Conservation (phyloP, 2,329 filamentous ascomycete genomes). For the Teratosphaeria destructans region DNA sequence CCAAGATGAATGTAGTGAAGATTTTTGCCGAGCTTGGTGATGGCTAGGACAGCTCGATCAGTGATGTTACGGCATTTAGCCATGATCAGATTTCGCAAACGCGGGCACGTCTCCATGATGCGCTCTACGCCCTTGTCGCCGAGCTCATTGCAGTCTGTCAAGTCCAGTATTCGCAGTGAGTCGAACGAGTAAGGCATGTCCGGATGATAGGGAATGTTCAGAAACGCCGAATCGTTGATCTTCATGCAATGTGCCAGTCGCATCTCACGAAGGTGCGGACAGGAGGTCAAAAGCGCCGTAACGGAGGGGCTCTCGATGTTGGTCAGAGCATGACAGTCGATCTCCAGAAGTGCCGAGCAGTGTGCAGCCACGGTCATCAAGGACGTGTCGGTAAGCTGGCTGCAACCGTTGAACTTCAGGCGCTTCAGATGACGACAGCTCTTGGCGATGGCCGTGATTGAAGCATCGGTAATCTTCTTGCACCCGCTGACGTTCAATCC, state of each 20-base stretch:
- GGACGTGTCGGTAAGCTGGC: constrained; percentile 70
- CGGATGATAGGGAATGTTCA: constrained; percentile 57
- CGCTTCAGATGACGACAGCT: constrained; percentile 80
- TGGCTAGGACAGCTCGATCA: constrained; percentile 75
- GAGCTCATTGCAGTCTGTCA: constrained; percentile 77
- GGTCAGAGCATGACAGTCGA: constrained; percentile 80
- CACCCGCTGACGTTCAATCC: constrained; percentile 89
- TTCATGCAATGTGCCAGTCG: constrained; percentile 75
- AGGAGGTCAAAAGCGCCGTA: constrained; percentile 66
- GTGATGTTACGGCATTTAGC: constrained; percentile 92
- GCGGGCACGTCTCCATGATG: constrained; percentile 77
- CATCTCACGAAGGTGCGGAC: constrained; percentile 78
- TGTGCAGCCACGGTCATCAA: constrained; percentile 77
- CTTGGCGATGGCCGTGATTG: constrained; percentile 67
- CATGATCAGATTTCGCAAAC: constrained; percentile 82
- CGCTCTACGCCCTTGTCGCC: constrained; percentile 80
- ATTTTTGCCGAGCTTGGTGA: constrained; percentile 85
- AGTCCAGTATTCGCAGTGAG: constrained; percentile 80
- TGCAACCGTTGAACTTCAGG: constrained; percentile 90
- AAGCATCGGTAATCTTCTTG: constrained; percentile 73
- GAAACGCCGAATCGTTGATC: constrained; percentile 80
- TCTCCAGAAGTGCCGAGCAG: constrained; percentile 89
- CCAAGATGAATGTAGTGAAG: constrained; percentile 93
- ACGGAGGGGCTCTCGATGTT: constrained; percentile 75
- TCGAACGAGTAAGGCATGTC: constrained; percentile 51